Conservation (phyloP, 1,284 basidiomycete species). For the Sporisorium scitamineum region DNA sequence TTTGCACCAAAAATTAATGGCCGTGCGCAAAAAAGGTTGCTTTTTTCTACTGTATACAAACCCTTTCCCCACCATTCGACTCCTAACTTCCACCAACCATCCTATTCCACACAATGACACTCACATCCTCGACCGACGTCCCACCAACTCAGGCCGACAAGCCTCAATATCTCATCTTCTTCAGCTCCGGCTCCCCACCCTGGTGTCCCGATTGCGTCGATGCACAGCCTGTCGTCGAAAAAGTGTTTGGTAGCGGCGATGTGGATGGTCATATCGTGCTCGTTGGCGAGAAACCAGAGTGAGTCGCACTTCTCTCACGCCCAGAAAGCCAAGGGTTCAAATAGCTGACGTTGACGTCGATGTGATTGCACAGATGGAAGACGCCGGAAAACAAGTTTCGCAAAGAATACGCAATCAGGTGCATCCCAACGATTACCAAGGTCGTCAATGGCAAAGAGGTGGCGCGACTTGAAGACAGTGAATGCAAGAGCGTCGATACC, state of each 20-base stretch:
- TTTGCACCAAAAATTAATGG: not conserved
- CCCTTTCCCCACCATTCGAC: not conserved
- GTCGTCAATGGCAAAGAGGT: conserved; percentile 46
- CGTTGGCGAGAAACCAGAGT: conserved; percentile 49
- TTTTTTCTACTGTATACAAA: not conserved
- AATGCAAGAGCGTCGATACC: conserved; percentile 39
- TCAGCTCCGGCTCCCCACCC: conserved; percentile 50
- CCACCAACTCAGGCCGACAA: conserved; percentile 5
- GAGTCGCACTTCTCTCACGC: not conserved
- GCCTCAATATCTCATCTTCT: conserved; percentile 50
- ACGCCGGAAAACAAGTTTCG: conserved; percentile 45
- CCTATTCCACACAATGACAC: conserved; percentile 22
- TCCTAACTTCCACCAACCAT: not conserved
- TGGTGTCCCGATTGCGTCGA: conserved; percentile 61
- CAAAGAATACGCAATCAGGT: conserved; percentile 42
- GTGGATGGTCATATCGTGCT: conserved; percentile 41
- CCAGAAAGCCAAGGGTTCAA: too few relatives aligned
- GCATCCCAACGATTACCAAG: conserved; percentile 52
- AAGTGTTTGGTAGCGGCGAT: conserved; percentile 31
- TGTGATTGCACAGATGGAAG: conserved; percentile 29
- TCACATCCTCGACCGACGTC: conserved; percentile 23
- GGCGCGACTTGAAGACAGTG: conserved; percentile 46
- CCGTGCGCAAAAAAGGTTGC: not conserved
- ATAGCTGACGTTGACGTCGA: not conserved
- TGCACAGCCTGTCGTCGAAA: conserved; percentile 39